Evolutionary conservation across 2,329 filamentous ascomycete species (phyloP).

Genomic region (Aspergillus calidoustus): DNA sequence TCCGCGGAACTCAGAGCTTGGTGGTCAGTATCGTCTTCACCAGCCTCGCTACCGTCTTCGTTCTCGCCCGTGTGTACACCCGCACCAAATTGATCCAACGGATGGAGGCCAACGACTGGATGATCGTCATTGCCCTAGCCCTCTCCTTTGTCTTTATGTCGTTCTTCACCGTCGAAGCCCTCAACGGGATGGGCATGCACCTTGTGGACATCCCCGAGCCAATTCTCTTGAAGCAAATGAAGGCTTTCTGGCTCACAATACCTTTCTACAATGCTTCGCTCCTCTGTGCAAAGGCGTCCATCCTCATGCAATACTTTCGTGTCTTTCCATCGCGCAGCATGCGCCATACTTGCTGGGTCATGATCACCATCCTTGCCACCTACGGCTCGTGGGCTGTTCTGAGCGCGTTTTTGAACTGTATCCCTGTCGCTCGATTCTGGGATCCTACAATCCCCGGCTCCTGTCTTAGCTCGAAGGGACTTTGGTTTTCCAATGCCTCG

Average conservation of each 20-base stretch:
- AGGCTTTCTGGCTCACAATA: conserved; percentile 46
- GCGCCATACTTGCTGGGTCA: conserved; percentile 42
- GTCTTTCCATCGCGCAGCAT: conserved; percentile 46
- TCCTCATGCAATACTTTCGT: conserved; percentile 55
- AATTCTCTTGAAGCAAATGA: conserved; percentile 39
- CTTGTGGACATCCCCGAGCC: conserved; percentile 34
- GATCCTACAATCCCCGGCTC: conserved; percentile 31
- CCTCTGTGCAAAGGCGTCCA: conserved; percentile 51
- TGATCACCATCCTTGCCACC: conserved; percentile 41
- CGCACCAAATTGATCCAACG: conserved; percentile 35
- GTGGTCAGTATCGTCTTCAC: conserved; percentile 39
- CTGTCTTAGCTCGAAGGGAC: conserved; percentile 44
- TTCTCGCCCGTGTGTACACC: conserved; percentile 39
- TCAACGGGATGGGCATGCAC: conserved; percentile 44
- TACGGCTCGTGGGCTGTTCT: conserved; percentile 43
- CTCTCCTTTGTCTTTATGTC: conserved; percentile 42
- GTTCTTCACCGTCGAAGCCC: conserved; percentile 38
- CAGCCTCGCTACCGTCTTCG: conserved; percentile 34
- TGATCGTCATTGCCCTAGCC: conserved; percentile 40
- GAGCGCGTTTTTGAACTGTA: conserved; percentile 42
- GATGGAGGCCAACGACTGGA: conserved; percentile 45
- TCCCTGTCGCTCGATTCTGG: conserved; percentile 45
- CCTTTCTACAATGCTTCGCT: conserved; percentile 45
- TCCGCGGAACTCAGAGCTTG: conserved; percentile 33
- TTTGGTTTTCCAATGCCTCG: conserved; percentile 52